phyloP scores from a whole-genome alignment of 2,329 filamentous ascomycete genomes.

The Ophiostoma ips region DNA sequence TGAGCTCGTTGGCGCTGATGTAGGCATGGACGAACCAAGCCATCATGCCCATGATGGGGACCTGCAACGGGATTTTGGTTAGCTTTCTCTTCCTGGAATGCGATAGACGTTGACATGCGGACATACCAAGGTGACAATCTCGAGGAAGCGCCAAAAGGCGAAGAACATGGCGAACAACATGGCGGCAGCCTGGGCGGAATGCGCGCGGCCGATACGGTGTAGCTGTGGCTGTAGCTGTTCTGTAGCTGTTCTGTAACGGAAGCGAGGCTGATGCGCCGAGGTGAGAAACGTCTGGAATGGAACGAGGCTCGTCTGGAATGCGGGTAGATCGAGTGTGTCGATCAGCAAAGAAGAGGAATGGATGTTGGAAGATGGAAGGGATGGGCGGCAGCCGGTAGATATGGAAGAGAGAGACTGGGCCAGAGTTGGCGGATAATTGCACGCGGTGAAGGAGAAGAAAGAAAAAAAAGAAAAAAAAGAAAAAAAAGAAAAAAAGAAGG shows the following conservation, averaged over 20 bases:
- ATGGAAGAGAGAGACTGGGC: not conserved
- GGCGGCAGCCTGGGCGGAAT: constrained; percentile 15
- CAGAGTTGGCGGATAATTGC: not conserved
- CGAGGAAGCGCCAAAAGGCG: constrained; percentile 45
- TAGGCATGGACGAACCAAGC: constrained; percentile 52
- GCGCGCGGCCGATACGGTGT: not conserved
- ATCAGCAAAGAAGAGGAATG: constrained; percentile 4
- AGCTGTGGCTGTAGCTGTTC: not conserved
- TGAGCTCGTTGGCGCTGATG: constrained; percentile 40
- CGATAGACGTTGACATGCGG: no score
- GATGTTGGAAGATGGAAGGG: not conserved
- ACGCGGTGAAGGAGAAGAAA: not conserved
- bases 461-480: not conserved
- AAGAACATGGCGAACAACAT: constrained; percentile 54
- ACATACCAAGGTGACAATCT: constrained; percentile 48
- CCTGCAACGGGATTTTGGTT: constrained; percentile 26
- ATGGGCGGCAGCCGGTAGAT: not conserved
- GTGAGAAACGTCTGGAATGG: not conserved
- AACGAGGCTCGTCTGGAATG: constrained; percentile 3
- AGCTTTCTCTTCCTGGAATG: not conserved
- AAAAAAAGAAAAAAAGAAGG: not conserved
- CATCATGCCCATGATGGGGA: constrained; percentile 52
- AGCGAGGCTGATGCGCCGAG: not conserved
- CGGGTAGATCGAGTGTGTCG: not conserved
- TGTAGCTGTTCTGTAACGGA: not conserved